These are phyloP conservation scores for Corrigiola litoralis DNA, from an alignment of 179 eudicot species.

Conservation along the genomic window DNA sequence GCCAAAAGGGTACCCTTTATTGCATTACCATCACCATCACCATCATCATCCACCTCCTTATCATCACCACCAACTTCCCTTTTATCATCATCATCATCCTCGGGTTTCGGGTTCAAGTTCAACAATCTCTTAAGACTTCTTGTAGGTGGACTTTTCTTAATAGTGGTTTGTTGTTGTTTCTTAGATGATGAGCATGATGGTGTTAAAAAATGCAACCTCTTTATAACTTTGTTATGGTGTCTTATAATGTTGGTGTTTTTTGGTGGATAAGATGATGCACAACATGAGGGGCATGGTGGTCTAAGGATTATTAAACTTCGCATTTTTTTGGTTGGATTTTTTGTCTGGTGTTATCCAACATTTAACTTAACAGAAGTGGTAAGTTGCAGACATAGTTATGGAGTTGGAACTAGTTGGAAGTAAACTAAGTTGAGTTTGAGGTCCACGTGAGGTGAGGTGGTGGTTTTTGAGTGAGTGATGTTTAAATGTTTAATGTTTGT, in stretches of 20 bases:
- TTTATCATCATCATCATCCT: slow-evolving; percentile 24
- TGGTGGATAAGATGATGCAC: slow-evolving; percentile 16
- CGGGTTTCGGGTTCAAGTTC: slow-evolving; percentile 44
- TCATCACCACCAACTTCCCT: neutral
- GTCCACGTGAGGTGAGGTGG: neutral
- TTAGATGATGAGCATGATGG: slow-evolving; percentile 72
- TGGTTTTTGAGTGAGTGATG: neutral
- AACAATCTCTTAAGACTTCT: slow-evolving; percentile 38
- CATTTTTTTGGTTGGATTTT: slow-evolving; percentile 13
- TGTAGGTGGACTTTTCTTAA: slow-evolving; percentile 47
- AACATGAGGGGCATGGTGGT: slow-evolving; percentile 21
- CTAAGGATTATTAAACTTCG: slow-evolving; percentile 17
- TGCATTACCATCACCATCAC: slow-evolving; percentile 52
- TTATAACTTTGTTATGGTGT: neutral
- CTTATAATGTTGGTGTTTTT: neutral
- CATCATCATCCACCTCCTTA: slow-evolving; percentile 30
- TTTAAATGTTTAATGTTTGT: neutral
- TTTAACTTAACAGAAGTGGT: neutral
- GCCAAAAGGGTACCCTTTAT: slow-evolving; percentile 81
- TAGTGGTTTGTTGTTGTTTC: slow-evolving; percentile 38
- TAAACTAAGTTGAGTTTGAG: too few relatives aligned
- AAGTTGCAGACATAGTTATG: neutral
- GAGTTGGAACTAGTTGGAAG: neutral
- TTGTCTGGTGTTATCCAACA: neutral
- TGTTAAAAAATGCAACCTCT: slow-evolving; percentile 33